Conservation (phyloP, 176 grass and related monocot species). For the Olyra latifolia region DNA sequence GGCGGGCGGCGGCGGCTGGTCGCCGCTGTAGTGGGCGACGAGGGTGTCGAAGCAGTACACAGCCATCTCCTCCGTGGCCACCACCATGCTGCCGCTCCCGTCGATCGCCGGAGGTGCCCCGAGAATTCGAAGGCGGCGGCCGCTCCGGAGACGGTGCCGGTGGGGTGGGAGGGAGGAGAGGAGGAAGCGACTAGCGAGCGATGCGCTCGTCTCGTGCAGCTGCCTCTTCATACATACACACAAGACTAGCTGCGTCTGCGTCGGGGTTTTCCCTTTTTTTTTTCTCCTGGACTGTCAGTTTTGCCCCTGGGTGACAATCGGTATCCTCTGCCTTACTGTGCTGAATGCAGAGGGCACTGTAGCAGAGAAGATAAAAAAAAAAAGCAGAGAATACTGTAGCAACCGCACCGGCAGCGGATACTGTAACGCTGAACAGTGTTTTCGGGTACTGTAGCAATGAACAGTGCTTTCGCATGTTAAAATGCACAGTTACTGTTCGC, state of each 20-base stretch:
- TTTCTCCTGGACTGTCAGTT: not conserved
- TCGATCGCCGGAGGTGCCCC: not conserved
- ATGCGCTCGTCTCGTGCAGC: conserved; percentile 25
- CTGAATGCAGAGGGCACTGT: too few relatives aligned
- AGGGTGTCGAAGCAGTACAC: conserved; percentile 98
- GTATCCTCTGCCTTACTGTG: too few relatives aligned
- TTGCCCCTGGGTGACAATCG: not conserved
- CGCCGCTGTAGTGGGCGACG: conserved; percentile 81
- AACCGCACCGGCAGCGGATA: too few relatives aligned
- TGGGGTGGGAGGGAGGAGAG: not conserved
- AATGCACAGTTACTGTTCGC: too few relatives aligned
- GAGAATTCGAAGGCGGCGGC: conserved; percentile 9
- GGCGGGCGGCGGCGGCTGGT: conserved; percentile 59
- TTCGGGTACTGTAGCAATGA: too few relatives aligned
- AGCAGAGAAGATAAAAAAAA: too few relatives aligned
- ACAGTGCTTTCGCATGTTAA: too few relatives aligned
- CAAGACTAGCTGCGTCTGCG: not conserved
- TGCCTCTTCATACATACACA: not conserved
- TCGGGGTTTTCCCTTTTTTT: not conserved
- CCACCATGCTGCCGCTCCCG: conserved; percentile 57
- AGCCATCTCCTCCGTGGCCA: conserved; percentile 86
- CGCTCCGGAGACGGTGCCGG: conserved; percentile 15
- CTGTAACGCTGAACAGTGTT: too few relatives aligned
- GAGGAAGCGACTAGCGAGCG: conserved; percentile 44
- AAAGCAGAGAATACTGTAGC: too few relatives aligned